Base-by-base conservation (phyloP, 257 asterid genomes). In the Nyctanthes arbortristis region DNA sequence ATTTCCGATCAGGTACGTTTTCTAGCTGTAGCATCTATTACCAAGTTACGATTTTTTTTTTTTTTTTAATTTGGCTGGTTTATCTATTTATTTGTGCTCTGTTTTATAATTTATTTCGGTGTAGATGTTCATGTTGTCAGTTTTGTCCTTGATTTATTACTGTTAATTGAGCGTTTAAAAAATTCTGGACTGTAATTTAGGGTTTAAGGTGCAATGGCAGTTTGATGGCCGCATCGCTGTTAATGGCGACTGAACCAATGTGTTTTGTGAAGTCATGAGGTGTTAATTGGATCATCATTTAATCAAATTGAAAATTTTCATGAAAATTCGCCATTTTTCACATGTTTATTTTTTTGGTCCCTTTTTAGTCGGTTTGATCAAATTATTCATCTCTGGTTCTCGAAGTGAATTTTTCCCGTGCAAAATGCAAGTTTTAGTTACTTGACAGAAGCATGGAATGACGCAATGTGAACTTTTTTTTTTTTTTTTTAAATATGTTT, bases 1-100 rank as follows among this genome's bases (percentile, higher is more conserved):
- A 16, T 40, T 20, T 24, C 32, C 18, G 77, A 59, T 43, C 68
- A 43, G 77, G 77, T 73, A 25, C 55, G 18, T 57, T 37, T 64
- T 40, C n/a, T 55, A 27, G 18, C 57, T 16, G 36, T 27, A 12
- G 37, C 18, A 35, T 63, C 8, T 47, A 28, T 66, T 9, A 5
- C 4, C 30, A 32, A 31, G 57, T 67, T 66, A 12, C 28, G 36
- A 13, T 37, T 72, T 54, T 49, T 16, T 1, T 43, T 54, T 61
- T n/a, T n/a, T n/a, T n/a, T n/a, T n/a, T n/a, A n/a, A 32, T 27
- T 5, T 28, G 2, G n/a, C 27, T 43, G 63, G 39, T 52, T 7
- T 10, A 30, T 63, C 25, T 33, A 61, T 61, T 61, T n/a, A 18
- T 30, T n/a, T 33, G 36, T 47, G 40, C 29, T 31, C n/a, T 61